These are phyloP conservation scores for Alternaria brassicicola DNA, from an alignment of 2,329 filamentous ascomycete species.

Conservation along the genomic window DNA sequence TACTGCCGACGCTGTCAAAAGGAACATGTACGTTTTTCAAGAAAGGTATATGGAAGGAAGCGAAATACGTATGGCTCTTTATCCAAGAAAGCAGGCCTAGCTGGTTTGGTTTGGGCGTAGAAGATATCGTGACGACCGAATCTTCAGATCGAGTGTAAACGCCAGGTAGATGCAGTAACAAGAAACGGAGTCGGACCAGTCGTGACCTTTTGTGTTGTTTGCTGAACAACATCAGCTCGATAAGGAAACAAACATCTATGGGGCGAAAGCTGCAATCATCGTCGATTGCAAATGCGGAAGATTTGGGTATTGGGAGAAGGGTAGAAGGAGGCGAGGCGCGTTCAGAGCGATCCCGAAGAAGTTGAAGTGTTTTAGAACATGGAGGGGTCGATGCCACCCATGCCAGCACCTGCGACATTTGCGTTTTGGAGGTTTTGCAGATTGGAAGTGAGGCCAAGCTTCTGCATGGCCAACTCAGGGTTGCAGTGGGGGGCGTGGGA, in stretches of 20 bases:
- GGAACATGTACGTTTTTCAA: conserved; percentile 31
- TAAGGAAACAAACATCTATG: conserved; percentile 23
- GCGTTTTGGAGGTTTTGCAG: conserved; percentile 51
- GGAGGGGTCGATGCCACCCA: conserved; percentile 63
- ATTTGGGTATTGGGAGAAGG: conserved; percentile 33
- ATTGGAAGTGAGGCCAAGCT: conserved; percentile 47
- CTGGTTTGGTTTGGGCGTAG: conserved; percentile 19
- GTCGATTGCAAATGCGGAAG: conserved; percentile 23
- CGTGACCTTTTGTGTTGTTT: conserved; percentile 30
- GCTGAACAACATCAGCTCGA: conserved; percentile 1
- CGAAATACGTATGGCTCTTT: conserved; percentile 24
- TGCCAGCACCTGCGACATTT: conserved; percentile 59
- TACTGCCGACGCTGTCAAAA: conserved; percentile 24
- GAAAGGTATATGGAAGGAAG: conserved; percentile 38
- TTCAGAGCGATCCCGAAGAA: conserved; percentile 7
- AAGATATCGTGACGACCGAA: conserved; percentile 15
- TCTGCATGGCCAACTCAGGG: conserved; percentile 71
- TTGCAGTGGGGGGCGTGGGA: conserved; percentile 84
- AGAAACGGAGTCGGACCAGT: conserved; percentile 19
- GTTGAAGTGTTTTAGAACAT: conserved; percentile 46
- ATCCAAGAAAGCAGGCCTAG: conserved; percentile 28
- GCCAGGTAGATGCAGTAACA: conserved; percentile 32
- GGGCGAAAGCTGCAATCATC: conserved; percentile 28
- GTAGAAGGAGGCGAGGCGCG: conserved; percentile 18
- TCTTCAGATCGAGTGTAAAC: conserved; percentile 23